Evolutionary conservation across 2,329 filamentous ascomycete species (phyloP), one percentile per base, ranked within the genome.

Genomic region (Ceratocystis diversiconidia): DNA sequence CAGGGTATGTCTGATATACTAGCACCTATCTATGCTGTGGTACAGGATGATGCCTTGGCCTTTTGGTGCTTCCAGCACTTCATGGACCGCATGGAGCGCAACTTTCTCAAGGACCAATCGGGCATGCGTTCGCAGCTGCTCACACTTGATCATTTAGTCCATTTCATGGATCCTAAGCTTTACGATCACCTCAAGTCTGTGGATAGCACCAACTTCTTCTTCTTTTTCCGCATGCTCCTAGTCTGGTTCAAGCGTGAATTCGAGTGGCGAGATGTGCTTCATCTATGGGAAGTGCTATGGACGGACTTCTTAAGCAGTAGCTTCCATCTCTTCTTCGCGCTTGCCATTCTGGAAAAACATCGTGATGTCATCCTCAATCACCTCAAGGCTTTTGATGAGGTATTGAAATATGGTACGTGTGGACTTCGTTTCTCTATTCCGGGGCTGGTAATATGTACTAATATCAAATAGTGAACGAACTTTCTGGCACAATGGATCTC

Each of bases 181-280:
- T 97, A 96, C 75, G 80, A 89, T 1, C 94, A 99, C 71, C 83
- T 99, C 0, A 85, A 95, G 74, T 86, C 83, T 17, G 89, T 92
- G 22, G 95, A 99, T 72, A 95, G 89, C 72, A 99, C 94, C 28
- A 99, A 99, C 74, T 99, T 99, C 76, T 99, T 99, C 77, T 99
- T 99, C 79, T 97, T 99, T 79, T 99, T 97, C 83, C 89, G 94
- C 68, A 97, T 97, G 94, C 80, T 99, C 43, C 80, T 99, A 1
- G 94, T 99, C 8, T 99, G 94, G 94, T 99, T 94, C 76, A 99
- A 99, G 79, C 87, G 94, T 61, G 94, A 99, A 75, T 99, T 99
- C 71, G 82, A 85, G 70, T 99, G 92, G 90, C 74, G 82, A 61
- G 91, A 97, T 72, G 85, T 96, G 10, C 78, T 97, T 43, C 83